Base-by-base conservation (phyloP, 176 grass and related monocot species). In the Juncus inflexus region DNA sequence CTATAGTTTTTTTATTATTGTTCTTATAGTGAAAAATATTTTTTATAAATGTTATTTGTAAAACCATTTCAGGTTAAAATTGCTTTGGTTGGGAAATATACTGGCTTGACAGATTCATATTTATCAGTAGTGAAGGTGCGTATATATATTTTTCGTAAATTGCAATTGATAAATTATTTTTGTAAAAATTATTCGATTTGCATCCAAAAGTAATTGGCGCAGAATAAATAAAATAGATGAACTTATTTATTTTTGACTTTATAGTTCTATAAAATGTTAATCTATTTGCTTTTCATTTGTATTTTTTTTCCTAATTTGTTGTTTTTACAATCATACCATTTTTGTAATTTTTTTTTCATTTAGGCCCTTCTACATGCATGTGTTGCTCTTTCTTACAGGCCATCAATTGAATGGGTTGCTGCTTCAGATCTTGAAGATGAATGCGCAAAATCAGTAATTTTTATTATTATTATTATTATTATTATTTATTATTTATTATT, bases 51-150 rank as follows among this genome's bases (percentile, higher is more conserved):
- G 40, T 6, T n/a, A 50, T 61, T 50, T 66, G 16, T 40, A 63
- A 54, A 9, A 58, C 58, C 9, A 47, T 62, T 84, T 76, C 85
- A 97, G 94, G 88, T 97, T 85, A 97, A 89, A 81, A 86, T 97
- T 82, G 94, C 94, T 75, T 77, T 97, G 83, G 94, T 97, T 74
- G 94, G 94, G 67, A 97, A 97, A 74, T 97, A 97, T 77, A 97
- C 85, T 64, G 72, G 84, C 63, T 62, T 97, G 80, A 84, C 88
- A 61, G 94, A 97, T 77, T 91, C 94, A 38, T 97, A 97, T 68
- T 76, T 97, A 54, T 97, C 94, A 14, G 94, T 97, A 65, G 84
- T 91, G 49, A 97, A 97, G 88, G 94, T 89, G 12, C 12, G 66
- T 60, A 28, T 35, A 63, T 2, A 11, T 11, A 68, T 38, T 70